Base-by-base conservation (phyloP, 768 basidiomycete species). In the Boletus vinaceobasis region DNA sequence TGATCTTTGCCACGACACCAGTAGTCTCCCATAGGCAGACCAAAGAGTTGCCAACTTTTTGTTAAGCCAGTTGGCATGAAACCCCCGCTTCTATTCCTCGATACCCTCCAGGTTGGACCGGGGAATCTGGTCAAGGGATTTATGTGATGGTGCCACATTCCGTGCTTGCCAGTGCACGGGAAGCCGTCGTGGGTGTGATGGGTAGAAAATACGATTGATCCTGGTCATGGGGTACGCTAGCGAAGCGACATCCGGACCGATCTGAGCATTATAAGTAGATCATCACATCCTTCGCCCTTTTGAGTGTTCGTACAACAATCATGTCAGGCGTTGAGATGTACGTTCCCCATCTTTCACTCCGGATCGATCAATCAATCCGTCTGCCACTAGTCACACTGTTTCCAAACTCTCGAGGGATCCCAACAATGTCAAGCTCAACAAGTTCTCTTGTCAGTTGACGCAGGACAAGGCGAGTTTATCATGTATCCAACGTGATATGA, bases 241-340 rank as follows among this genome's bases (percentile, higher is more conserved):
- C 52, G 36, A 63, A 53, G 23, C 15, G 33, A 49, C 21, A 14
- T 11, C 10, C 65, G 55, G 59, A 27, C 55, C 58, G 62, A 43
- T 35, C 23, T 40, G 15, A 17, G 5, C 21, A 51, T 43, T 59
- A 60, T 60, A 65, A 67, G 67, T 47, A 48, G 33, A 29, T 13
- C 54, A 39, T 6, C 40, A 32, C 36, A 42, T 35, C 10, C 29
- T 19, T 15, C 27, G 23, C 38, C 37, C 17, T 15, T 43, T 48
- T 17, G 14, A 46, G 40, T 26, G 43, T 52, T 37, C 14, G 36
- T 33, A 27, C 52, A n/a, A 52, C 56, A 56, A 62, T 61, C 60
- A 85, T 85, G 83, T 77, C 79, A 48, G 79, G 75, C 59, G 85
- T 88, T 58, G 75, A 84, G 68, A 85, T 86, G 84, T 84, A 53